Conservation (phyloP, 2,329 filamentous ascomycete species). For the Ascochyta viciae-villosae region DNA sequence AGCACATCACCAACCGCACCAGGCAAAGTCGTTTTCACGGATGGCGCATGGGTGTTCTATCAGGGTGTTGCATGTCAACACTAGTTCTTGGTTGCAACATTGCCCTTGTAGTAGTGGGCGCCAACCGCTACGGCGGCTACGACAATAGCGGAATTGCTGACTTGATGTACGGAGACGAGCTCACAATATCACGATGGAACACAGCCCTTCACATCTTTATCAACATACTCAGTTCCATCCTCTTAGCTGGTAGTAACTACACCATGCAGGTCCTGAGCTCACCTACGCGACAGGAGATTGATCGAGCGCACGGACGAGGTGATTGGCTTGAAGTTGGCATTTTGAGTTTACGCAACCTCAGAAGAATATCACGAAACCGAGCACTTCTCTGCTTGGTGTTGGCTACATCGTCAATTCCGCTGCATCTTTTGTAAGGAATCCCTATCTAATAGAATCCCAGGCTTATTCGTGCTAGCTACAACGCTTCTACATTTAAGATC, state of each 20-base stretch:
- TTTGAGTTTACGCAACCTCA: constrained; percentile 51
- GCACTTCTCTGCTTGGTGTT: constrained; percentile 13
- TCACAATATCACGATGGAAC: constrained; percentile 12
- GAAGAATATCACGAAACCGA: constrained; percentile 8
- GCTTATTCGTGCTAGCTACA: constrained; percentile 23
- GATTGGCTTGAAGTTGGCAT: constrained; percentile 53
- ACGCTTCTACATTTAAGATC: constrained; percentile 28
- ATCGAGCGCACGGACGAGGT: constrained; percentile 31
- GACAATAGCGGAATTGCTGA: constrained; percentile 7
- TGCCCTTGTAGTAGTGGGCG: background rate
- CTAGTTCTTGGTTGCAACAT: constrained; percentile 27
- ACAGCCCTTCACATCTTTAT: constrained; percentile 55
- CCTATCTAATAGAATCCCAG: too few relatives aligned
- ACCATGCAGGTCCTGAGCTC: constrained; percentile 36
- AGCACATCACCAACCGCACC: background rate
- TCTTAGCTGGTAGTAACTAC: constrained; percentile 33
- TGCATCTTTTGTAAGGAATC: constrained; percentile 47
- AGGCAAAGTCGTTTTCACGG: constrained; percentile 22
- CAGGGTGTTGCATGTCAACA: constrained; percentile 21
- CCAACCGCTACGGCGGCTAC: background rate
- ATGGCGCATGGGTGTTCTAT: constrained; percentile 30
- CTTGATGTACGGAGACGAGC: background rate
- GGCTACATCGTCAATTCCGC: constrained; percentile 41
- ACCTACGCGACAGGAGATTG: constrained; percentile 30
- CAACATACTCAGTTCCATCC: constrained; percentile 52